phyloP scores from a whole-genome alignment of 257 asterid genomes.

The Solanum microdontum region DNA sequence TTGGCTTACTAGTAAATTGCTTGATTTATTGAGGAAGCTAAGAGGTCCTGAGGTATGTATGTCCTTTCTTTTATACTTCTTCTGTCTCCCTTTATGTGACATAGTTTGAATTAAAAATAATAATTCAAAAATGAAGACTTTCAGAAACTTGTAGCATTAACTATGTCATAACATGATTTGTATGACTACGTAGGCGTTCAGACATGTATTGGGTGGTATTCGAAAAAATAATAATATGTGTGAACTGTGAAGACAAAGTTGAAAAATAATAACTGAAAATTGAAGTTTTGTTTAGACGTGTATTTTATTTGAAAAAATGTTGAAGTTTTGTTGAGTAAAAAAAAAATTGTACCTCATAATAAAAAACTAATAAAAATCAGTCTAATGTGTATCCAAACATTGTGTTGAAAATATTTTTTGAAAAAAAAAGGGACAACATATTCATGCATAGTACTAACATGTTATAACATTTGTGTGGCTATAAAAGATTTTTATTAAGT shows the following conservation, averaged over 20 bases:
- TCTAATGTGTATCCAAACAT: background rate
- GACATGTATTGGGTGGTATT: background rate
- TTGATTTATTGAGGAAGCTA: conserved; percentile 21
- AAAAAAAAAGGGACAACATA: background rate
- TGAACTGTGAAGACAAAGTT: background rate
- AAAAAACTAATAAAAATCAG: background rate
- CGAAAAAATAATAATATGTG: background rate
- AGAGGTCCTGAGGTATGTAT: conserved; percentile 54
- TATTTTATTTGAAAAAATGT: background rate
- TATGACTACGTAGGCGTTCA: background rate
- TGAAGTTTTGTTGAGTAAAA: background rate
- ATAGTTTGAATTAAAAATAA: background rate
- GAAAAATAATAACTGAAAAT: too few species aligned
- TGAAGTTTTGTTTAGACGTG: background rate
- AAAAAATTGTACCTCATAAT: background rate
- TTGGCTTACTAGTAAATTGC: conserved; percentile 32
- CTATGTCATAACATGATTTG: background rate
- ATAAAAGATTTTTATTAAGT: background rate
- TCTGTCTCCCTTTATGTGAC: background rate
- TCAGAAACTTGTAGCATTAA: too few species aligned
- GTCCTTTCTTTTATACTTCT: too few species aligned
- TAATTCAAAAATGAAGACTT: background rate
- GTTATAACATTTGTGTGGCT: background rate
- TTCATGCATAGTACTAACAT: background rate
- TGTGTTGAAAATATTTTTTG: background rate